These are phyloP conservation scores for Xylaria polymorpha DNA, from an alignment of 2,329 filamentous ascomycete species.

Conservation along the genomic window DNA sequence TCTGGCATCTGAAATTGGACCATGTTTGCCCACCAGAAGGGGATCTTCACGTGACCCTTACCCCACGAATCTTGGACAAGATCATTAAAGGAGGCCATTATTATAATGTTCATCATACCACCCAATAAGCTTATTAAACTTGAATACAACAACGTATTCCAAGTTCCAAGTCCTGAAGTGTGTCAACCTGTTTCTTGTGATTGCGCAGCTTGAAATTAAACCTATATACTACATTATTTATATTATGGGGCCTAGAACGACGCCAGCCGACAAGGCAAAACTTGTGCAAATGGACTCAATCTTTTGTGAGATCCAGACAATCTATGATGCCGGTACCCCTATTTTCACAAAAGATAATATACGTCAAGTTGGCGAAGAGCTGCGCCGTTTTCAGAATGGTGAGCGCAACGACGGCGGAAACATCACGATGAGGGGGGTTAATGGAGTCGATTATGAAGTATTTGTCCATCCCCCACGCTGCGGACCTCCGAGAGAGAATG, in stretches of 20 bases:
- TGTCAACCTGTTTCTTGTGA: too few relatives aligned
- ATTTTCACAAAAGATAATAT: conserved; percentile 37
- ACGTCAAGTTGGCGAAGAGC: conserved; percentile 32
- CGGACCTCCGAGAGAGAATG: conserved; percentile 22
- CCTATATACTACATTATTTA: too few relatives aligned
- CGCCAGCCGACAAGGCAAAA: not conserved
- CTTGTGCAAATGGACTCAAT: conserved; percentile 22
- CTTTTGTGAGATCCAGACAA: conserved; percentile 30
- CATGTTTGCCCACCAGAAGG: not conserved
- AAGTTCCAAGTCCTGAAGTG: too few relatives aligned
- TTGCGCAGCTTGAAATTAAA: too few relatives aligned
- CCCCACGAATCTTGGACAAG: not conserved
- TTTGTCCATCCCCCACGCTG: conserved; percentile 17
- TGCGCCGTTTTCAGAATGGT: conserved; percentile 29
- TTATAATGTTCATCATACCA: not conserved
- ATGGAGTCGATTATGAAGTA: conserved; percentile 36
- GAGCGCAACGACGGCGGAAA: conserved; percentile 26
- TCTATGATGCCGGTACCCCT: conserved; percentile 37
- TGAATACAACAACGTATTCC: not conserved
- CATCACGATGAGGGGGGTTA: conserved; percentile 28
- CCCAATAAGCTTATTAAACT: not conserved
- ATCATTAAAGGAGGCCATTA: too few relatives aligned
- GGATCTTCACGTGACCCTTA: not conserved
- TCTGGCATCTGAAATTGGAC: too few relatives aligned
- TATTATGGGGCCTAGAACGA: not conserved